A percentile compares a stretch with the other conserved stretches of the same genome.
phyloP scores from a whole-genome alignment of 805 yeast genomes.

The Ogataea methylovora region DNA sequence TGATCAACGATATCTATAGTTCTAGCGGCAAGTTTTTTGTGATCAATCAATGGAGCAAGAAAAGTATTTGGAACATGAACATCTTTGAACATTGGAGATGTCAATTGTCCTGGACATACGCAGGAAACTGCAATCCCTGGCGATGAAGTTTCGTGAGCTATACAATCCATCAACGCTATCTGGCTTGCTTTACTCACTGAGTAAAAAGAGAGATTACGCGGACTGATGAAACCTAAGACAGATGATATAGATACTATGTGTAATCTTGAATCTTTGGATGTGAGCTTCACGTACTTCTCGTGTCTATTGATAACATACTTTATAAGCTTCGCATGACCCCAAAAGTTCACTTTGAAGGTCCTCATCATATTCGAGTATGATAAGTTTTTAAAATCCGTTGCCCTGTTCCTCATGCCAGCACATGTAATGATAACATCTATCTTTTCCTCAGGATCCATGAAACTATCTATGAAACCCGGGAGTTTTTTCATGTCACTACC shows the following conservation, averaged over 20 bases:
- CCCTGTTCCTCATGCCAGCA: constrained; percentile 39
- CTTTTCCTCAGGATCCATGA: too few species aligned
- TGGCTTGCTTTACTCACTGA: constrained; percentile 43
- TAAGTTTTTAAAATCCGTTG: constrained; percentile 21
- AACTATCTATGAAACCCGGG: too few species aligned
- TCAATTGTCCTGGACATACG: constrained; percentile 45
- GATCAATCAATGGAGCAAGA: constrained; percentile 41
- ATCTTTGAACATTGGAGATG: constrained; percentile 41
- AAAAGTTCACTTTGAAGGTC: constrained; percentile 34
- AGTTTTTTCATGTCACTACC: too few species aligned
- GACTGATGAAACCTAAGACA: constrained; percentile 41
- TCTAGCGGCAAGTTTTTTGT: constrained; percentile 26
- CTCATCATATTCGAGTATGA: constrained; percentile 15
- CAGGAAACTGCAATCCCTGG: constrained; percentile 26
- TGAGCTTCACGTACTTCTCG: constrained; percentile 11
- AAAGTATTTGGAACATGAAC: constrained; percentile 32
- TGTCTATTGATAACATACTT: constrained; percentile 19
- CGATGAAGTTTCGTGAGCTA: constrained; percentile 30
- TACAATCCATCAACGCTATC: constrained; percentile 35
- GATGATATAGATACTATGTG: constrained; percentile 39
- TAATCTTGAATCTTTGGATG: constrained; percentile 7
- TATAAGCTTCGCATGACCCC: constrained; percentile 36
- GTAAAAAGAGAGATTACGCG: constrained; percentile 38
- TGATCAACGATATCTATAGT: constrained; percentile 25
- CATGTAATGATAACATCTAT: constrained; percentile 34